Percentiles rank a stretch among this genome's conserved stretches.
Evolutionary conservation across 371 early-diverging fungal species (phyloP).

Genomic region (Dichotomocladium elegans): DNA sequence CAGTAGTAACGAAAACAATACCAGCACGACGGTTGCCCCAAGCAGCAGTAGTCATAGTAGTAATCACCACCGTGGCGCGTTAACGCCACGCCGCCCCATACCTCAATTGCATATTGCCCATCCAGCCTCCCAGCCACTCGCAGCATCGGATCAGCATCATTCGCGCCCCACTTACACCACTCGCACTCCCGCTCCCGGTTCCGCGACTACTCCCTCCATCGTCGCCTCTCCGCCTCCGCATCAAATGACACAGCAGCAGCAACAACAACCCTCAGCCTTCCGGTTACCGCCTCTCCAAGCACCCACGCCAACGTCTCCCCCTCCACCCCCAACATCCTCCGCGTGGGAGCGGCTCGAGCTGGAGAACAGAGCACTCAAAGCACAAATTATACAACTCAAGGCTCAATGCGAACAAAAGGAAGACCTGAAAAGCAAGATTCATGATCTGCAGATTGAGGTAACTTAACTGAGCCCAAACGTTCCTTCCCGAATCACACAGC

Average conservation of each 20-base stretch:
- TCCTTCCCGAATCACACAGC: no score
- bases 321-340: neutral
- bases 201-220: slow-evolving; percentile 8
- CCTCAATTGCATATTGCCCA: slow-evolving; percentile 23
- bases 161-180: slow-evolving; percentile 5
- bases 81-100: slow-evolving; percentile 17
- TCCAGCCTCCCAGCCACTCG: slow-evolving; percentile 26
- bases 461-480: no score
- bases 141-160: slow-evolving; percentile 5
- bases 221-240: slow-evolving; percentile 8
- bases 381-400: slow-evolving; percentile 8
- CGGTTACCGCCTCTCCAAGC: slow-evolving; percentile 2
- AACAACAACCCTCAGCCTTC: slow-evolving; percentile 2
- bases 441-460: slow-evolving; percentile 35
- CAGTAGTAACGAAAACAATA: neutral
- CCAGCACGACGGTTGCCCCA: neutral
- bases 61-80: neutral
- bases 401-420: slow-evolving; percentile 3
- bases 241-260: slow-evolving; percentile 3
- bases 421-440: slow-evolving; percentile 15
- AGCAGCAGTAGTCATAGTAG: neutral
- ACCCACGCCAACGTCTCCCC: neutral
- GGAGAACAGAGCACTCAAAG: slow-evolving; percentile 12
- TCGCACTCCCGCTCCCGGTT: slow-evolving; percentile 7
- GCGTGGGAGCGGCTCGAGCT: slow-evolving; percentile 9